phyloP scores from a whole-genome alignment of 331 rosid genomes.

The Pyrus hybrid region DNA sequence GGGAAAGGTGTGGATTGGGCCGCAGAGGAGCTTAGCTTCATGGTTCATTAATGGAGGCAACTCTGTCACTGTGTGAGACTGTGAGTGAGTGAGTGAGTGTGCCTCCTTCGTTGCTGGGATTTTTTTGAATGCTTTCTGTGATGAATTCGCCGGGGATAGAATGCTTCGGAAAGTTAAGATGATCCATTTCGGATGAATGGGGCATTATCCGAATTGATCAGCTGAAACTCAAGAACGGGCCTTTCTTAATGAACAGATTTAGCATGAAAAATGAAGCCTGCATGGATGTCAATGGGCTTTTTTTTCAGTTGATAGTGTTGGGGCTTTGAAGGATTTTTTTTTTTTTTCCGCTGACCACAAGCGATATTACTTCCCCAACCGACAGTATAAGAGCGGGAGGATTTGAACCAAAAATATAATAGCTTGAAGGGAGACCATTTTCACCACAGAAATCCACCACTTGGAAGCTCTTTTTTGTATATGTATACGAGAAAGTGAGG shows the following conservation, averaged over 20 bases:
- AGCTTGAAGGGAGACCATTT: no score
- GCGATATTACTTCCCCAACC: no score
- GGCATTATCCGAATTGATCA: not conserved
- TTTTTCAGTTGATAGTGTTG: not conserved
- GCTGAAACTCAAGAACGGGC: not conserved
- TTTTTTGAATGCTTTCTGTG: not conserved
- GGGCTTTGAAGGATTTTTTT: not conserved
- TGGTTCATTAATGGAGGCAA: conserved; percentile 4
- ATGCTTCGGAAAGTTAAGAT: not conserved
- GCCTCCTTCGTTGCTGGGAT: not conserved
- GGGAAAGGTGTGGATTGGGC: conserved; percentile 7
- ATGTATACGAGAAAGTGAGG: no score
- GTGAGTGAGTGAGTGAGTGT: not conserved
- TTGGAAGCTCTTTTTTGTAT: no score
- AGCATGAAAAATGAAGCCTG: not conserved
- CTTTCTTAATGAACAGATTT: no score
- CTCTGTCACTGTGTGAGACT: not conserved
- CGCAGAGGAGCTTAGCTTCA: conserved; percentile 21
- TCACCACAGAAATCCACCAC: no score
- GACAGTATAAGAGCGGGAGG: no score
- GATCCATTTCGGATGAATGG: not conserved
- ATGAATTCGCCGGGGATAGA: not conserved
- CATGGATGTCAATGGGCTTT: not conserved
- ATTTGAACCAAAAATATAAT: no score
- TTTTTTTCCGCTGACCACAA: no score